These are phyloP conservation scores for Xanthoconium purpureum DNA, from an alignment of 768 basidiomycete genomes.

Conservation along the genomic window DNA sequence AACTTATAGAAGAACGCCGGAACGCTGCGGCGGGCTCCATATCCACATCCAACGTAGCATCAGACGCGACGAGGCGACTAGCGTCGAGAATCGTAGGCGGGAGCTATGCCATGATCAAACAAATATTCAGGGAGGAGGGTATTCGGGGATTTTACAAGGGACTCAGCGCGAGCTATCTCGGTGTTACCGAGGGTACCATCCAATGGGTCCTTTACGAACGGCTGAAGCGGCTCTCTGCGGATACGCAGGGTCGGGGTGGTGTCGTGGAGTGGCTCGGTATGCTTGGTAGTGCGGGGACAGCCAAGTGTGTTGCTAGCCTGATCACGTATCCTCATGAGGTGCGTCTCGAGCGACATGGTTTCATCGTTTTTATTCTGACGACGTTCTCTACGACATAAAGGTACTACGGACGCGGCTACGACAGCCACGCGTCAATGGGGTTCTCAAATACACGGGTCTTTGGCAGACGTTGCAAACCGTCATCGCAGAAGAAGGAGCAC, in stretches of 20 bases:
- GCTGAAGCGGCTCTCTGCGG: conserved; percentile 66
- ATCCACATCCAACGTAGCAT: neutral
- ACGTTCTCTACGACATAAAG: conserved; percentile 34
- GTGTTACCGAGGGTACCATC: conserved; percentile 93
- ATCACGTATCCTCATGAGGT: conserved; percentile 99
- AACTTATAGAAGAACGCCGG: conserved; percentile 50
- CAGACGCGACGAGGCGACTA: conserved; percentile 7
- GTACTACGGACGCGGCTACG: conserved; percentile 90
- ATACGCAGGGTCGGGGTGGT: conserved; percentile 54
- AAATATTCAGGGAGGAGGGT: conserved; percentile 81
- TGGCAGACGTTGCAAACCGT: conserved; percentile 81
- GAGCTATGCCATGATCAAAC: conserved; percentile 59
- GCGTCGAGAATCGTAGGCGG: conserved; percentile 42
- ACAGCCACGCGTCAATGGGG: conserved; percentile 78
- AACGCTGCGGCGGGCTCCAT: conserved; percentile 4
- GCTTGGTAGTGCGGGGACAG: conserved; percentile 86
- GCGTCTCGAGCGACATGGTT: conserved; percentile 17
- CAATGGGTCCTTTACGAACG: conserved; percentile 98
- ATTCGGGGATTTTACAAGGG: conserved; percentile 91
- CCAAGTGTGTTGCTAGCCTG: conserved; percentile 89
- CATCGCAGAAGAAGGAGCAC: conserved; percentile 84
- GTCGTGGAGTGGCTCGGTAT: conserved; percentile 72
- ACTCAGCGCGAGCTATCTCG: conserved; percentile 89
- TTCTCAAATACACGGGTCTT: conserved; percentile 82
- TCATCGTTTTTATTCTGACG: neutral